Evolutionary conservation across 768 basidiomycete species (phyloP), one percentile per base, ranked within the genome.

Genomic region (Rhodocollybia butyracea): DNA sequence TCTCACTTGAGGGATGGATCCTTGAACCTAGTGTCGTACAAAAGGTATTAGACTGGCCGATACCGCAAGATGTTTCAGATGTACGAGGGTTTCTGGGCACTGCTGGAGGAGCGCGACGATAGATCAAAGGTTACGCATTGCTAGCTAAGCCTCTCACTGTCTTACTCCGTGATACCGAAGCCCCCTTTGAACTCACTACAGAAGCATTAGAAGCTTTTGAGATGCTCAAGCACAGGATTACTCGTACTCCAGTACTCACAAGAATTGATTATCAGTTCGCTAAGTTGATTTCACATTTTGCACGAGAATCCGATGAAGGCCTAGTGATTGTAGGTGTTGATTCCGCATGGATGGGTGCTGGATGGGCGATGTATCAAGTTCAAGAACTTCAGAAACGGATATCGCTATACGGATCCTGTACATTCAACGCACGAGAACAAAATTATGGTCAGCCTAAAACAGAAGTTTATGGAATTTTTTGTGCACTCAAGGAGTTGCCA

Each of bases 401-500:
- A 0, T 62, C 68, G 0, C 41, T 68, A 0, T 75, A 61, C 55
- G 68, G 72, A 0, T 73, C 70, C 0, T 66, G 68, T 52, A 72
- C 71, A 0, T 73, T 65, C 60, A 76, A 69, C 27, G 59, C 68
- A 0, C 46, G 56, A 0, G 69, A 75, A 57, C 56, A 62, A 1
- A 53, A 63, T 2, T 76, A 75, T 50, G 70, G 69, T 0, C 73
- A 75, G 52, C 63, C 72, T 0, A 76, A 76, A 50, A 51, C 69
- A 0, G 72, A 76, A 55, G 62, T 76, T 0, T 78, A 73, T 50
- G 70, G 75, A 0, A 42, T 75, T 0, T 75, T 67, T 43, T 48
- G 70, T 0, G 66, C 69, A 1, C 36, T 76, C n/a, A 66, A 66
- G 34, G 64, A 65, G 2, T 36, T 70, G 0, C 1, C 62, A 71